These are phyloP conservation scores for Solanum pinnatisectum DNA, from an alignment of 257 asterid species.

Conservation along the genomic window DNA sequence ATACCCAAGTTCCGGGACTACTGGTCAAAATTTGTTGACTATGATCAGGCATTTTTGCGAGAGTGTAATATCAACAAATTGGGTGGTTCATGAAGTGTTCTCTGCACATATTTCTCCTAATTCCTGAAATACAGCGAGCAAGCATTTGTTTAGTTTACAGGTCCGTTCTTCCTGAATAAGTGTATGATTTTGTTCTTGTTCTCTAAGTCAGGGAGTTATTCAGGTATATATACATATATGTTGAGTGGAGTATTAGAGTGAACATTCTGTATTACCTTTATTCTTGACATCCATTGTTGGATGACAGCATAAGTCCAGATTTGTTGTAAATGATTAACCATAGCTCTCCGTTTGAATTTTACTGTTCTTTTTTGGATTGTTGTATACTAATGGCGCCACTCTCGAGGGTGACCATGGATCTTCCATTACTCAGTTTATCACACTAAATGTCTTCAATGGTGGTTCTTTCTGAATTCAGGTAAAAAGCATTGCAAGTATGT, in stretches of 20 bases:
- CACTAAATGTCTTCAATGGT: neutral
- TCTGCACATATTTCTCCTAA: neutral
- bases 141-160: neutral
- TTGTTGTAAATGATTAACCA: conserved; percentile 16
- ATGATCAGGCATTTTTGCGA: conserved; percentile 57
- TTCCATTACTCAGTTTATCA: neutral
- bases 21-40: conserved; percentile 68
- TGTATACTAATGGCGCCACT: neutral
- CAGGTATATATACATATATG: neutral
- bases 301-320: neutral
- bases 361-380: neutral
- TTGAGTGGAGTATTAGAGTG: neutral
- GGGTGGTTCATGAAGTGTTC: neutral
- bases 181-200: neutral
- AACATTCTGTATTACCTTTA: neutral
- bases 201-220: neutral
- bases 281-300: neutral
- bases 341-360: neutral
- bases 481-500: neutral
- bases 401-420: neutral
- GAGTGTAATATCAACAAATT: conserved; percentile 80
- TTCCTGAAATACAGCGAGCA: neutral
- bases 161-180: neutral
- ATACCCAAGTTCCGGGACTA: conserved; percentile 65
- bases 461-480: neutral